These are phyloP conservation scores for Botryobasidium botryosum DNA, from an alignment of 768 basidiomycete species.

Conservation along the genomic window DNA sequence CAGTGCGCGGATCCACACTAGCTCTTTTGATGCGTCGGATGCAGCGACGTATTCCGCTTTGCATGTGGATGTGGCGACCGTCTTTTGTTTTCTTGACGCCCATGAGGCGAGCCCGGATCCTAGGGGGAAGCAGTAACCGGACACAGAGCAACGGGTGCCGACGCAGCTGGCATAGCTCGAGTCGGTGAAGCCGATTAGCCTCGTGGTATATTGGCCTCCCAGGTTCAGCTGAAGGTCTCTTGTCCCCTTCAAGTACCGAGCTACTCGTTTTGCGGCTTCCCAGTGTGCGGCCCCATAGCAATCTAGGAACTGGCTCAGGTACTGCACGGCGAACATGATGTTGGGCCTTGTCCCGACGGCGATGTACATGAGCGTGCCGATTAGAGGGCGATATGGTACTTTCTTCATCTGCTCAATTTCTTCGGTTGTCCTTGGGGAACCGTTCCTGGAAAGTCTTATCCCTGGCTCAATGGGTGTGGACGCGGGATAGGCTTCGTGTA, in stretches of 20 bases:
- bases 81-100: slow-evolving; percentile 23
- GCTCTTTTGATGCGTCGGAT: slow-evolving; percentile 12
- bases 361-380: slow-evolving; percentile 10
- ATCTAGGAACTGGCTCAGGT: slow-evolving; percentile 20
- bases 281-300: slow-evolving; percentile 16
- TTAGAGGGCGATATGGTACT: slow-evolving; percentile 2
- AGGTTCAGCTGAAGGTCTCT: slow-evolving; percentile 1
- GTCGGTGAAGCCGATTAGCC: slow-evolving; percentile 15
- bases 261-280: slow-evolving; percentile 15
- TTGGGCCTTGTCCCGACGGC: slow-evolving; percentile 16
- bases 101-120: slow-evolving; percentile 24
- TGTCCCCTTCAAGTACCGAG: slow-evolving; percentile 9
- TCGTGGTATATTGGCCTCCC: too few relatives aligned
- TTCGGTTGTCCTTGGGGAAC: slow-evolving; percentile 15
- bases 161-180: slow-evolving; percentile 17
- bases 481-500: too few relatives aligned
- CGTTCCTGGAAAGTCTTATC: slow-evolving; percentile 17
- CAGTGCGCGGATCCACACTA: slow-evolving; percentile 13
- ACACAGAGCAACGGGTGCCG: slow-evolving; percentile 19
- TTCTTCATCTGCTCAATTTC: slow-evolving; percentile 13
- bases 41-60: slow-evolving; percentile 19
- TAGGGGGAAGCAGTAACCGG: slow-evolving; percentile 24
- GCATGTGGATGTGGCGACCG: slow-evolving; percentile 21
- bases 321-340: slow-evolving; percentile 16
- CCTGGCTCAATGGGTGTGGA: too few relatives aligned